A percentile compares a stretch with the other conserved stretches of the same genome.
These are phyloP conservation scores for Omphalea diandra DNA, from an alignment of 441 rosid genomes.

Conservation along the genomic window DNA sequence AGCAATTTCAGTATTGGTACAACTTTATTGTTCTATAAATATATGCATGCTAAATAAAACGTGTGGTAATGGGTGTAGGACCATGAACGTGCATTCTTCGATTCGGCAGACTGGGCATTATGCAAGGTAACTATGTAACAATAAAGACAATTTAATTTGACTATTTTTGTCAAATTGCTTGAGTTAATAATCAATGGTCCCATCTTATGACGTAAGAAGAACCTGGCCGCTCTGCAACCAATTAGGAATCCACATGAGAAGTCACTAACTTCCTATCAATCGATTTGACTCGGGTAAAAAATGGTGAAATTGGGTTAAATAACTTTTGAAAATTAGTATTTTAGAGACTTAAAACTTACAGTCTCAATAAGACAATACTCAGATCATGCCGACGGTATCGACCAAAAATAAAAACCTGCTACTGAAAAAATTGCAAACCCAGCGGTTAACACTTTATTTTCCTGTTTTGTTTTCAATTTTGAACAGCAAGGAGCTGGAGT, in stretches of 20 bases:
- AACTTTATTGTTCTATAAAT: neutral
- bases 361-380: too few relatives aligned
- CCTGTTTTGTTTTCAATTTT: neutral
- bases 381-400: too few relatives aligned
- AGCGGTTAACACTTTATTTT: neutral
- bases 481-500: constrained; percentile 64
- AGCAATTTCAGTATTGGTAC: neutral
- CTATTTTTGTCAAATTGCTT: neutral
- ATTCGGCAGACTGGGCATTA: constrained; percentile 89
- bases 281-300: too few relatives aligned
- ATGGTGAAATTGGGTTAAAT: too few relatives aligned
- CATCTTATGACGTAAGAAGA: neutral
- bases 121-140: constrained; percentile 47
- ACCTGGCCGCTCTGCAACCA: neutral
- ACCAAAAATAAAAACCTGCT: too few relatives aligned
- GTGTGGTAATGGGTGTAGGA: constrained; percentile 35
- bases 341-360: too few relatives aligned
- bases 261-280: neutral
- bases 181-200: neutral
- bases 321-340: too few relatives aligned
- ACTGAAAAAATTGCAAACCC: neutral
- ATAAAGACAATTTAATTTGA: neutral
- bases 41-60: neutral
- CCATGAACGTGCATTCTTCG: constrained; percentile 75
- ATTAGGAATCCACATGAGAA: neutral